These are phyloP conservation scores for Phytophthora pseudosyringae DNA, from an alignment of 352 stramenopile species.

Conservation along the genomic window DNA sequence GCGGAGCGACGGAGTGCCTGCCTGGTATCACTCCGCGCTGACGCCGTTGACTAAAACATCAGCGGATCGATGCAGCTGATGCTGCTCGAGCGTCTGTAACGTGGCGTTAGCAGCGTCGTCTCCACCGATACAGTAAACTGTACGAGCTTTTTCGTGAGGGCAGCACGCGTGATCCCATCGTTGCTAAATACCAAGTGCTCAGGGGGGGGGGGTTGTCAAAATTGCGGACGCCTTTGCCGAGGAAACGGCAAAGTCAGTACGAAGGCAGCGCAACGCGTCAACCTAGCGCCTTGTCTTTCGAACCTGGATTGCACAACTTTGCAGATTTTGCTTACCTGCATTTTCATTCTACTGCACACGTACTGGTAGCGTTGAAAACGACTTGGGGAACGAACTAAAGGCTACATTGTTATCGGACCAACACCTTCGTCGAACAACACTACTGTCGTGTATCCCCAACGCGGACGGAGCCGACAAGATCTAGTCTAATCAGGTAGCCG, in stretches of 20 bases:
- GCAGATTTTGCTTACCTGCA: neutral
- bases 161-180: too few relatives aligned
- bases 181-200: too few relatives aligned
- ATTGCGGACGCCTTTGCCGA: too few relatives aligned
- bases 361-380: neutral
- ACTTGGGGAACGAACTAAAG: neutral
- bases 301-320: neutral
- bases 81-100: neutral
- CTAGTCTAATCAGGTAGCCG: conserved; percentile 13
- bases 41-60: conserved; percentile 1
- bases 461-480: conserved; percentile 2
- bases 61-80: neutral
- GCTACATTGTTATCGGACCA: conserved; percentile 19
- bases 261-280: too few relatives aligned
- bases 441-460: conserved; percentile 23
- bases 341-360: neutral
- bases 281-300: too few relatives aligned
- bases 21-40: neutral
- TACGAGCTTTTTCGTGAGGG: too few relatives aligned
- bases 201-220: too few relatives aligned
- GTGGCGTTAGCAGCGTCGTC: neutral
- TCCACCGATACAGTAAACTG: too few relatives aligned
- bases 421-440: conserved; percentile 17
- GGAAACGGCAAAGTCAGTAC: too few relatives aligned
- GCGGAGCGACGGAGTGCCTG: conserved; percentile 8